Percentiles rank a stretch among this genome's conserved stretches.
These are phyloP conservation scores for Nicotiana undulata DNA, from an alignment of 257 asterid genomes.

Conservation along the genomic window DNA sequence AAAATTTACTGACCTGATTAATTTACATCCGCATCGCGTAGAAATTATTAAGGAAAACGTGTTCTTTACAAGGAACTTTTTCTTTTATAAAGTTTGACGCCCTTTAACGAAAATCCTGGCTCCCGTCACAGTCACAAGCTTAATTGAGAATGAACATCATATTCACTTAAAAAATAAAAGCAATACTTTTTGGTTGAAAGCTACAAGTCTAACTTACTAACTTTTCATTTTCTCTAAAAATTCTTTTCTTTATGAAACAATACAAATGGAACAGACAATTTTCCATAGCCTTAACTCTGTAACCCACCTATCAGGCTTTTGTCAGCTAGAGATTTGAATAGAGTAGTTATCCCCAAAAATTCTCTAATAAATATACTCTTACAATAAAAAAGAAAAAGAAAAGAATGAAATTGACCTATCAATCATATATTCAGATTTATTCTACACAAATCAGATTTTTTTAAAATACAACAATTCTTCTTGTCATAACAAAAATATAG, in stretches of 20 bases:
- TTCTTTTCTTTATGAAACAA: slow-evolving; percentile 1
- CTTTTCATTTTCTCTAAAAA: not conserved
- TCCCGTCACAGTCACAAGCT: no score
- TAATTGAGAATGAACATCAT: no score
- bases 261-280: slow-evolving; percentile 6
- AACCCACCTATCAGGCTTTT: not conserved
- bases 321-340: not conserved
- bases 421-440: not conserved
- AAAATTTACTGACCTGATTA: no score
- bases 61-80: no score
- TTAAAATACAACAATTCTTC: not conserved
- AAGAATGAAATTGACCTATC: not conserved
- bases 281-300: not conserved
- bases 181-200: not conserved
- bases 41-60: no score
- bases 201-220: not conserved
- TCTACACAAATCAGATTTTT: not conserved
- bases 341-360: slow-evolving; percentile 1
- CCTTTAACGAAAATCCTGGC: no score
- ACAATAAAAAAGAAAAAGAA: not conserved
- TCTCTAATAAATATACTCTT: not conserved
- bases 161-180: not conserved
- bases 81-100: no score
- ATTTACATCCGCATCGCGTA: no score
- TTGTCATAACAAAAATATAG: not conserved